Base-by-base conservation (phyloP, 1,284 basidiomycete genomes). In the Dichomitus squalens region DNA sequence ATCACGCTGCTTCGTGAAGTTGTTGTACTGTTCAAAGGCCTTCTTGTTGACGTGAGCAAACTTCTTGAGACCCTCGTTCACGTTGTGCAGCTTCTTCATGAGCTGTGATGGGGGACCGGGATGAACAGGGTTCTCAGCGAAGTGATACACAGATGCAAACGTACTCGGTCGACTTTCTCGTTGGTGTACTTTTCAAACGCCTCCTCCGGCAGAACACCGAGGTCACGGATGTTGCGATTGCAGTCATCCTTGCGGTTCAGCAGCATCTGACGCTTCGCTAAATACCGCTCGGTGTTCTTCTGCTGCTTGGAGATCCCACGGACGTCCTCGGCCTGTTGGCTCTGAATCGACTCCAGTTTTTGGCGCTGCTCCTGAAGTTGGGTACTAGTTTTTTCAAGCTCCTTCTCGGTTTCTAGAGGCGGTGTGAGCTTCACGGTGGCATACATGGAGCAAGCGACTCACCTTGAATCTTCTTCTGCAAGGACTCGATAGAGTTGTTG, bases 11-110 rank as follows among this genome's bases (percentile, higher is more conserved):
- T 96, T 97, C 9, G 96, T 98, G 73, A 99, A 99, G 71, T 93
- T 96, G 73, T 86, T 93, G 79, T 97, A 98, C 73, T 98, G 95
- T 73, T 99, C 97, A 69, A 98, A 96, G 1, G 96, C 97, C 74
- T 98, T 98, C 80, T 99, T 99, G 82, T 99, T 99, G 64, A 99
- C 96, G 70, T 98, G 96, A 0, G 94, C 90, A 68, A 95, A 99
- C 73, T 96, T 96, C 73, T 96, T 98, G 62, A 99, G 79, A 29
- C 86, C 85, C 67, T 98, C 95, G 68, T 98, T 96, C 63, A 95
- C 88, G 23, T 83, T 83, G 68, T 97, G 95, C 35, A 99, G 81
- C 63, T 90, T 91, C 76, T 93, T 96, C 65, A 96, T 84, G 36
- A 99, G 82, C 93, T 96, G 66, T 18, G 57, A 39, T 27, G n/a